A percentile compares a stretch with the other conserved stretches of the same genome.
These are phyloP conservation scores for Venturia pyrina DNA, from an alignment of 2,329 filamentous ascomycete genomes.

Conservation along the genomic window DNA sequence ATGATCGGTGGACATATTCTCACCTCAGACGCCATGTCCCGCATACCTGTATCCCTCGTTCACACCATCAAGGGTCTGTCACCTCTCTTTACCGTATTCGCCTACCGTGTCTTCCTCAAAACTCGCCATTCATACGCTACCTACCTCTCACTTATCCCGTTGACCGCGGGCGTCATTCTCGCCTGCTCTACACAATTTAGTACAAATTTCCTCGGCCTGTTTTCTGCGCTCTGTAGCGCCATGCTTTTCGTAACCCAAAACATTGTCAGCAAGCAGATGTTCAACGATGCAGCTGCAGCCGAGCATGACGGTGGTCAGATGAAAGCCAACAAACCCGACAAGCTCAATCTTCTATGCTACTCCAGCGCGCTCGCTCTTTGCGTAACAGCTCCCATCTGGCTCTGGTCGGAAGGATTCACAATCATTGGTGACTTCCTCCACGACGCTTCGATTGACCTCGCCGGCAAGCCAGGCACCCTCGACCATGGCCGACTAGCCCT, in stretches of 20 bases:
- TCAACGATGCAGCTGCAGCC: conserved; percentile 83
- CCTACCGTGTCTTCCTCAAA: conserved; percentile 80
- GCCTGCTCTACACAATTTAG: conserved; percentile 88
- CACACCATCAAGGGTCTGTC: conserved; percentile 98
- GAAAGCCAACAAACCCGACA: conserved; percentile 75
- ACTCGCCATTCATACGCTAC: conserved; percentile 81
- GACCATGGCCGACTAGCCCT: conserved; percentile 52
- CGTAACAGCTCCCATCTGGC: conserved; percentile 82
- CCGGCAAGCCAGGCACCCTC: conserved; percentile 64
- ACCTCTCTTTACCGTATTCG: conserved; percentile 86
- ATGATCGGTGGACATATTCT: conserved; percentile 90
- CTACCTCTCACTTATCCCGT: conserved; percentile 64
- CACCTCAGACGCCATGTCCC: conserved; percentile 84
- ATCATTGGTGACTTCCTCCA: conserved; percentile 69
- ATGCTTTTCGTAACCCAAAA: conserved; percentile 96
- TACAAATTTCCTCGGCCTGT: conserved; percentile 80
- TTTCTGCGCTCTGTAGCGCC: conserved; percentile 81
- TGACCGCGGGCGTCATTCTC: conserved; percentile 90
- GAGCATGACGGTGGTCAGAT: conserved; percentile 59
- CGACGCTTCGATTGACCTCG: conserved; percentile 69
- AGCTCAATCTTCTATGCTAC: conserved; percentile 92
- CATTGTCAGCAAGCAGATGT: conserved; percentile 95
- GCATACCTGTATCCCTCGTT: conserved; percentile 92
- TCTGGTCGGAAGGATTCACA: conserved; percentile 76
- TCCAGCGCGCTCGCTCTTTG: conserved; percentile 90